Evolutionary conservation across 345 rosid genomes (phyloP), one percentile per base, ranked within the genome.

Genomic region (Ceriops tagal): DNA sequence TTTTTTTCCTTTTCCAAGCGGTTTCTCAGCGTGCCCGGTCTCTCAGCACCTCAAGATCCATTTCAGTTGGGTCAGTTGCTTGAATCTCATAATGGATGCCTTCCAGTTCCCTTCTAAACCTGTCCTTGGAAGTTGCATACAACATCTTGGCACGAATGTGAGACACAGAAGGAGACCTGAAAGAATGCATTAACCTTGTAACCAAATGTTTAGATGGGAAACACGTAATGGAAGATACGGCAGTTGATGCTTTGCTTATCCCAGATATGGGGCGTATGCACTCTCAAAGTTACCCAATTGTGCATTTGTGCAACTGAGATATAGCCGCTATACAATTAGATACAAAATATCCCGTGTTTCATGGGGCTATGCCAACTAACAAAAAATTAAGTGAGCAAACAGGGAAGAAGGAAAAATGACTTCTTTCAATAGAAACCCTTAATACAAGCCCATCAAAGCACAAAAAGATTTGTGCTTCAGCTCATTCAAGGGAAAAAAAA

Each of bases 51-150:
- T 73, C 71, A 28, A 73, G 67, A 20, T 61, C 77, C 77, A 73
- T 61, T 59, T 73, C 77, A 32, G 71, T 60, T 39, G 77, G 62
- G 62, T 73, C 77, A 34, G 77, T 73, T 26, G 77, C 77, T 58
- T 73, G 77, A 53, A 73, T 67, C 55, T 73, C 71, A 10, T 73
- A 73, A 19, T 73, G 77, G 49, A 73, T 28, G 55, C 77, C 77
- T 27, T 73, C 71, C 28, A 73, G 37, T 28, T 34, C 77, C 39
- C 71, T 61, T 67, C 77, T 61, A 58, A 73, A 60, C 62, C 71
- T 53, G 31, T 60, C 67, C 71, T 73, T 73, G 10, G 77, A 73
- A 53, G 71, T 73, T 53, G 77, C 77, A 55, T 73, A 67, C 31
- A 73, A 58, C 77, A 73, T 61, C 67, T 67, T 73, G 16, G 71